phyloP scores from a whole-genome alignment of 768 basidiomycete genomes.

The Boletus coccyginus region DNA sequence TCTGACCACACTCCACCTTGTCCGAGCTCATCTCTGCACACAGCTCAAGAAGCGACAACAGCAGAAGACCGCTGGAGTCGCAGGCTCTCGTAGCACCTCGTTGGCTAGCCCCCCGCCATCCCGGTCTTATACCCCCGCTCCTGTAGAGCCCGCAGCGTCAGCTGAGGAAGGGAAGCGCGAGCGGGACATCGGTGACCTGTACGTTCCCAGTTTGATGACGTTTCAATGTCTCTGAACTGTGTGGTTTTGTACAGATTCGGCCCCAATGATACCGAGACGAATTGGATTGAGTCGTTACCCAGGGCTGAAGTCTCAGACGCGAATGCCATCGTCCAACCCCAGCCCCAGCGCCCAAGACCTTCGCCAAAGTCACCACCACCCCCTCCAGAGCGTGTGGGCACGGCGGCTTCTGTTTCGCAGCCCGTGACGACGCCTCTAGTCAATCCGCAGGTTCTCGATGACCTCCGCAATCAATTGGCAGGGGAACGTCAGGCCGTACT shows the following conservation, averaged over 20 bases:
- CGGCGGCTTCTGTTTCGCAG: slow-evolving; percentile 2
- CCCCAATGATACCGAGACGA: slow-evolving; percentile 40
- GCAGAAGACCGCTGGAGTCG: slow-evolving; percentile 48
- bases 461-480: slow-evolving; percentile 14
- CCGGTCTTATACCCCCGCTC: slow-evolving; percentile 52
- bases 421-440: neutral
- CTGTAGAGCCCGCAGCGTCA: slow-evolving; percentile 34
- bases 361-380: slow-evolving; percentile 18
- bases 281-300: slow-evolving; percentile 64
- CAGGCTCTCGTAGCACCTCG: slow-evolving; percentile 33
- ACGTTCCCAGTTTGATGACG: slow-evolving; percentile 32
- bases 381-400: slow-evolving; percentile 7
- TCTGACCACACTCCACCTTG: neutral
- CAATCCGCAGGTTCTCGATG: slow-evolving; percentile 7
- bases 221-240: slow-evolving; percentile 3
- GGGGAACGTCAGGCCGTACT: slow-evolving; percentile 16
- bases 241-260: slow-evolving; percentile 38
- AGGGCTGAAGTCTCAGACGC: slow-evolving; percentile 36
- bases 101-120: slow-evolving; percentile 46
- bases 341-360: slow-evolving; percentile 22
- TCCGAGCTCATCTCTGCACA: slow-evolving; percentile 3
- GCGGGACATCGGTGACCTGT: slow-evolving; percentile 63
- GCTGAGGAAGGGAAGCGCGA: slow-evolving; percentile 40
- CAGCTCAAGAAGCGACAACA: slow-evolving; percentile 83
- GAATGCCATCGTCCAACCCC: slow-evolving; percentile 33